A percentile compares a stretch with the other conserved stretches of the same genome.
phyloP scores from a whole-genome alignment of 2,329 filamentous ascomycete species.

The Pyrenochaeta sp. region DNA sequence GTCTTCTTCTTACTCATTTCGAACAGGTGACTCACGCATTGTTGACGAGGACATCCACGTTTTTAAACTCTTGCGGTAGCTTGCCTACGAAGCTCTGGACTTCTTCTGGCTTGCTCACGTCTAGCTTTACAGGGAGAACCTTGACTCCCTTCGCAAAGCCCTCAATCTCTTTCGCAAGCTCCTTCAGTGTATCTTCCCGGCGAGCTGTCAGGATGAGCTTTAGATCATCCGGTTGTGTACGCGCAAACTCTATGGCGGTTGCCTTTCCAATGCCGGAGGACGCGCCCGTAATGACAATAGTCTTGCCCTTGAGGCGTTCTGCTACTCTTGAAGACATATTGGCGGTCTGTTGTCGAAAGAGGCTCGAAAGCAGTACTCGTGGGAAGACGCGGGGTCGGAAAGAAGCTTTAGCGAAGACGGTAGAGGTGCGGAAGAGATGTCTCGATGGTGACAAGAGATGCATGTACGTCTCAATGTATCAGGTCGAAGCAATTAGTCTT shows the following conservation, averaged over 20 bases:
- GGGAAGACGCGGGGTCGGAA: conserved; percentile 20
- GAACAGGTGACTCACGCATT: conserved; percentile 16
- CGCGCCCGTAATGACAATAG: conserved; percentile 88
- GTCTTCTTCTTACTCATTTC: not conserved
- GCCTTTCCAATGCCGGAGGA: conserved; percentile 88
- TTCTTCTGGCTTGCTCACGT: conserved; percentile 82
- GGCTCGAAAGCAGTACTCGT: conserved; percentile 9
- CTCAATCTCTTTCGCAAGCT: conserved; percentile 79
- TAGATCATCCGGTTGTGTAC: conserved; percentile 79
- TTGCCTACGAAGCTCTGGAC: conserved; percentile 75
- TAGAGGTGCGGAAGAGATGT: conserved; percentile 25
- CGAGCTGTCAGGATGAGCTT: conserved; percentile 91
- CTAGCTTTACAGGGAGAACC: conserved; percentile 82
- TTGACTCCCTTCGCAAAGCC: conserved; percentile 77
- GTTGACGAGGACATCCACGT: conserved; percentile 91
- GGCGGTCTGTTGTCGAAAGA: conserved; percentile 36
- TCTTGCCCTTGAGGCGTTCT: conserved; percentile 92
- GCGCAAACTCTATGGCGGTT: conserved; percentile 90
- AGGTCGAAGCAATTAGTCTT: conserved; percentile 9
- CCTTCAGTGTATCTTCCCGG: conserved; percentile 77
- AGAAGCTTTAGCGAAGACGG: conserved; percentile 18
- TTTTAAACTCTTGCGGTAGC: conserved; percentile 81
- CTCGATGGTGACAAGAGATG: conserved; percentile 19
- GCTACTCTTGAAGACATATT: conserved; percentile 75
- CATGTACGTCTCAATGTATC: conserved; percentile 28